These are phyloP conservation scores for Colletotrichum brevisporum DNA, from an alignment of 2,329 filamentous ascomycete species.

Conservation along the genomic window DNA sequence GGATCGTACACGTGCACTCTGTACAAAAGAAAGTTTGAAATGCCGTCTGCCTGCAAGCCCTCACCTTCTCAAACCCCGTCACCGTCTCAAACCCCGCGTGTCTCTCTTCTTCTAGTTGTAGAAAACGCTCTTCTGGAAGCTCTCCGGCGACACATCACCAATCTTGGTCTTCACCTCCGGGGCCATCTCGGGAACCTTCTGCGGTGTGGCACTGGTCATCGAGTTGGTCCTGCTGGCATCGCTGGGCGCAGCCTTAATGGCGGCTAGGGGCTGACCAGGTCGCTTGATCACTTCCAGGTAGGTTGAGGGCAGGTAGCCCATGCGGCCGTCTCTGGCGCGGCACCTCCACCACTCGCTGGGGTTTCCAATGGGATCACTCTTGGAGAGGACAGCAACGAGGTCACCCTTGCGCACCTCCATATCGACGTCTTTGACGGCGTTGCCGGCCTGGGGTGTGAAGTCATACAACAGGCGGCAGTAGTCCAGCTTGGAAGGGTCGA, in stretches of 20 bases:
- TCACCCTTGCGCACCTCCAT: slow-evolving; percentile 95
- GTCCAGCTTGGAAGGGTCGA: slow-evolving; percentile 93
- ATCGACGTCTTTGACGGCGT: slow-evolving; percentile 79
- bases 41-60: not conserved
- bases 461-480: slow-evolving; percentile 97
- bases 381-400: slow-evolving; percentile 92
- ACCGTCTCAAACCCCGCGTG: not conserved
- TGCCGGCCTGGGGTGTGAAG: slow-evolving; percentile 84
- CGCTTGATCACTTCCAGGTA: slow-evolving; percentile 84
- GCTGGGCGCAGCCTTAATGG: slow-evolving; percentile 64
- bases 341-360: slow-evolving; percentile 98
- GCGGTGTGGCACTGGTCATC: slow-evolving; percentile 57
- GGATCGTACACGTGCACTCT: slow-evolving; percentile 34
- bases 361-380: slow-evolving; percentile 92
- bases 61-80: not conserved
- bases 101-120: slow-evolving; percentile 59
- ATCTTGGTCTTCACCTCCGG: slow-evolving; percentile 59
- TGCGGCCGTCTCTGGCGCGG: slow-evolving; percentile 87
- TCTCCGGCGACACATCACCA: slow-evolving; percentile 67
- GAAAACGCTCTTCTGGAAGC: slow-evolving; percentile 72
- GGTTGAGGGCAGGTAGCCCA: slow-evolving; percentile 92
- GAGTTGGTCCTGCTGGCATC: slow-evolving; percentile 65
- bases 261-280: slow-evolving; percentile 64
- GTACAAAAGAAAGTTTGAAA: slow-evolving; percentile 35
- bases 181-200: slow-evolving; percentile 33